Evolutionary conservation across 495 filamentous ascomycete species (phyloP), one percentile per base, ranked within the genome.

Genomic region (Lepraria neglecta): DNA sequence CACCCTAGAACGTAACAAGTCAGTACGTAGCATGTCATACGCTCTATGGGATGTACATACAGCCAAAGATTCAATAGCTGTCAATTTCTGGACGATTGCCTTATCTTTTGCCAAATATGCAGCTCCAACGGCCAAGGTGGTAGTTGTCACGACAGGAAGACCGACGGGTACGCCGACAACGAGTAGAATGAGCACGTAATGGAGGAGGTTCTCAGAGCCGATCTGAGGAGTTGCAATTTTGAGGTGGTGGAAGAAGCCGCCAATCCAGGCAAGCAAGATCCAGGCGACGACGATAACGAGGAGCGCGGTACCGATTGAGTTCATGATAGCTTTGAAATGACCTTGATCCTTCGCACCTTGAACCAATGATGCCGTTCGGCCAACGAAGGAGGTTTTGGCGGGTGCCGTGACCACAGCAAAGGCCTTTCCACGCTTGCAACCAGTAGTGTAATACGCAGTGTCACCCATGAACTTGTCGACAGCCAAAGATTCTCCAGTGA

Each of bases 151-250:
- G 61, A 92, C 91, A 21, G 91, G 91, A 47, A 96, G 88, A 89
- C 91, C 91, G 75, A 96, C 91, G 58, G 91, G 91, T 31, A 96
- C 91, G 82, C 91, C 91, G 63, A 96, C 87, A 67, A 96, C 95
- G 66, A 92, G 86, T 66, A 96, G 86, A 65, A 88, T 89, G 7
- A 82, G 66, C 3, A 78, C 75, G 50, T 76, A 88, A 68, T 81
- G 79, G 57, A 89, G 84, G 62, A 89, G 69, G 64, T 72, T 80
- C 63, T 69, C 67, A 66, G 76, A 82, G 48, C 62, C 68, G 40
- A 68, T 1, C 65, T 84, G 75, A 24, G 86, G 82, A 61, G 84
- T 86, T 59, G 86, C 85, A 67, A 89, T 81, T 66, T 78, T 78
- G 66, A 88, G 65, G 73, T 86, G 79, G 72, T 82, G 85, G 83